Evolutionary conservation across 768 basidiomycete genomes (phyloP).

Genomic region (Mycena kentingensis): DNA sequence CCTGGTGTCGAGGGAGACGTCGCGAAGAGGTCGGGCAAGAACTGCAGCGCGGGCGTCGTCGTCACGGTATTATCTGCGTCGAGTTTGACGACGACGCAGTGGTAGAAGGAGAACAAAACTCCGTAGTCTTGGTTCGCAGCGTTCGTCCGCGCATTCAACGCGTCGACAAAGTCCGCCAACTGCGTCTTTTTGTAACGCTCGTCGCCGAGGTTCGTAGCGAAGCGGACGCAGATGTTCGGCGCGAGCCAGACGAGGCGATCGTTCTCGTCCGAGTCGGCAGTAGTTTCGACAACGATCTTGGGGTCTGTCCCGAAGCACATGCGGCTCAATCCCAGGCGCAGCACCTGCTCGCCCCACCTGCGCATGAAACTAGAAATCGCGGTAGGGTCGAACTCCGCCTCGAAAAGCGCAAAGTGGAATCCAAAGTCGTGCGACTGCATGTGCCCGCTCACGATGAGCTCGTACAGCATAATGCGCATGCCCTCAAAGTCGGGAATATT

Average conservation of each 20-base stretch:
- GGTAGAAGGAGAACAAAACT: slow-evolving; percentile 14
- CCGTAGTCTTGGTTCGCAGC: slow-evolving; percentile 5
- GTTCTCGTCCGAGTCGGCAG: background rate
- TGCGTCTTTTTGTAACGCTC: background rate
- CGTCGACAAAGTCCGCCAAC: background rate
- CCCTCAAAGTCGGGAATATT: slow-evolving; percentile 3
- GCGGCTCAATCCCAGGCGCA: no score
- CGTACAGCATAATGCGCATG: slow-evolving; percentile 1
- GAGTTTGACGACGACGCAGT: slow-evolving; percentile 18
- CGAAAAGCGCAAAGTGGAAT: background rate
- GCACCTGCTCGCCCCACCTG: no score
- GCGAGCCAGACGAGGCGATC: background rate
- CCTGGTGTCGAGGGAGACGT: slow-evolving; percentile 13
- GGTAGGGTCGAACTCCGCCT: background rate
- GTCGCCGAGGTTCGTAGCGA: slow-evolving; percentile 19
- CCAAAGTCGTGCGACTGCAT: slow-evolving; percentile 1
- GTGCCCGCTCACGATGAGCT: slow-evolving; percentile 8
- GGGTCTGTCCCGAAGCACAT: background rate
- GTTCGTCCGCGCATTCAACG: background rate
- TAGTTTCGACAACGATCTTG: background rate
- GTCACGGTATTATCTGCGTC: background rate
- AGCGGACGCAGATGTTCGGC: slow-evolving; percentile 1
- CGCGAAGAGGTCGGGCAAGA: slow-evolving; percentile 18
- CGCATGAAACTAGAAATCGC: background rate
- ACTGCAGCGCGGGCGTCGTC: slow-evolving; percentile 15